Conservation (phyloP, 805 yeast species). For the Kluyveromyces siamensis region DNA sequence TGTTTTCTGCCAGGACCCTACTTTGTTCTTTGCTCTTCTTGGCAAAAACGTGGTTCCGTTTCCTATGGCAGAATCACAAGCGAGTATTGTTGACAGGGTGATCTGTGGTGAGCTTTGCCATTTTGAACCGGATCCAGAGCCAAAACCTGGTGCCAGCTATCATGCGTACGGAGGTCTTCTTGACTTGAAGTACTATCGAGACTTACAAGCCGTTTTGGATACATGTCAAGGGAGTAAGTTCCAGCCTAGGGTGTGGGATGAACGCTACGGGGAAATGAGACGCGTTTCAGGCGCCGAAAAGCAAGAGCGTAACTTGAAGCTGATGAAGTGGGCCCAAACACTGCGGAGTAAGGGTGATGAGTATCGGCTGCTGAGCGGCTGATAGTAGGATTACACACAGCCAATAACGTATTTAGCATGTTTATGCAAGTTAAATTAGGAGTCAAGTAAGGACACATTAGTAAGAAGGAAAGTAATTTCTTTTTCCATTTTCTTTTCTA, state of each 20-base stretch:
- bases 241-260: slow-evolving; percentile 21
- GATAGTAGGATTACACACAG: too few relatives aligned
- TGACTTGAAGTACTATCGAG: slow-evolving; percentile 22
- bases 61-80: slow-evolving; percentile 55
- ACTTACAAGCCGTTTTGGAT: slow-evolving; percentile 16
- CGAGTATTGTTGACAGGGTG: slow-evolving; percentile 53
- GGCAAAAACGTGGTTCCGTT: slow-evolving; percentile 58
- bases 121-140: slow-evolving; percentile 37
- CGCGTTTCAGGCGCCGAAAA: slow-evolving; percentile 11
- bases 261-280: slow-evolving; percentile 10
- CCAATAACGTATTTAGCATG: background rate
- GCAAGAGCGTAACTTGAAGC: slow-evolving; percentile 12
- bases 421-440: background rate
- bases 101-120: slow-evolving; percentile 42
- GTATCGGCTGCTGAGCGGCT: slow-evolving; percentile 8
- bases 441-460: background rate
- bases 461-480: background rate
- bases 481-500: background rate
- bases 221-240: slow-evolving; percentile 9
- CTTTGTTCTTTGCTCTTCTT: slow-evolving; percentile 53
- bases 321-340: slow-evolving; percentile 11
- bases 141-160: slow-evolving; percentile 6
- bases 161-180: slow-evolving; percentile 13
- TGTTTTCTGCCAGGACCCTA: slow-evolving; percentile 49
- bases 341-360: slow-evolving; percentile 12